A percentile compares a stretch with the other conserved stretches of the same genome.
phyloP scores from a whole-genome alignment of 148 eudicot genomes.

The Agrostemma githago region DNA sequence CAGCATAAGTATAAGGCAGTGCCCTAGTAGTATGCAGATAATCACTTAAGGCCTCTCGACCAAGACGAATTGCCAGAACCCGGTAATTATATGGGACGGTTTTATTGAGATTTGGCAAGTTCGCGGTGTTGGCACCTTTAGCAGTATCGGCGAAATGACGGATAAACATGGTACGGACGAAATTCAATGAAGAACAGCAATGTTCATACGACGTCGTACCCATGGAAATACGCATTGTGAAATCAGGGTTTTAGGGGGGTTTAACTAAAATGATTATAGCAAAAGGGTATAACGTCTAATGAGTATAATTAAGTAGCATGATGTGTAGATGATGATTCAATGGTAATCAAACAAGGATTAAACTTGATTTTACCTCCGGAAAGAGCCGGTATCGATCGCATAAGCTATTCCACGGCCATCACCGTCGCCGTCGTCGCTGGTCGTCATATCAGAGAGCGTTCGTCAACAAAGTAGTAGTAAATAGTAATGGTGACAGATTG shows the following conservation, averaged over 20 bases:
- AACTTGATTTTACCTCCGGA: not conserved
- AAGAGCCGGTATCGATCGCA: too few relatives aligned
- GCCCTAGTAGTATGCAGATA: slow-evolving; percentile 60
- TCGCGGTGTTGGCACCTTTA: not conserved
- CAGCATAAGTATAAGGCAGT: slow-evolving; percentile 59
- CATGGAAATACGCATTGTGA: slow-evolving; percentile 12
- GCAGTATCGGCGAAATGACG: slow-evolving; percentile 27
- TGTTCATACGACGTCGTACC: slow-evolving; percentile 9
- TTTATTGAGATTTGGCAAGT: slow-evolving; percentile 29
- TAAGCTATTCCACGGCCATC: not conserved
- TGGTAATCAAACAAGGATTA: not conserved
- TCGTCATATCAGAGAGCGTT: too few relatives aligned
- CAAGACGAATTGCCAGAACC: slow-evolving; percentile 35
- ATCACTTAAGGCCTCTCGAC: slow-evolving; percentile 48
- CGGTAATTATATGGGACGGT: slow-evolving; percentile 38
- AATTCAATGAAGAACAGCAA: not conserved
- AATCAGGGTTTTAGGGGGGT: not conserved
- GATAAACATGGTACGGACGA: not conserved
- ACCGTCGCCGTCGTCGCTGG: not conserved
- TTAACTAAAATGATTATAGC: not conserved
- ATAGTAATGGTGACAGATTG: too few relatives aligned
- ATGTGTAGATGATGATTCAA: too few relatives aligned
- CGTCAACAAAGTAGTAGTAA: too few relatives aligned
- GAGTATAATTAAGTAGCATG: not conserved
- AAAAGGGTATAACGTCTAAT: too few relatives aligned